Evolutionary conservation across 202 grass and related monocot species (phyloP), one percentile per base, ranked within the genome.

Genomic region (Setaria italica): DNA sequence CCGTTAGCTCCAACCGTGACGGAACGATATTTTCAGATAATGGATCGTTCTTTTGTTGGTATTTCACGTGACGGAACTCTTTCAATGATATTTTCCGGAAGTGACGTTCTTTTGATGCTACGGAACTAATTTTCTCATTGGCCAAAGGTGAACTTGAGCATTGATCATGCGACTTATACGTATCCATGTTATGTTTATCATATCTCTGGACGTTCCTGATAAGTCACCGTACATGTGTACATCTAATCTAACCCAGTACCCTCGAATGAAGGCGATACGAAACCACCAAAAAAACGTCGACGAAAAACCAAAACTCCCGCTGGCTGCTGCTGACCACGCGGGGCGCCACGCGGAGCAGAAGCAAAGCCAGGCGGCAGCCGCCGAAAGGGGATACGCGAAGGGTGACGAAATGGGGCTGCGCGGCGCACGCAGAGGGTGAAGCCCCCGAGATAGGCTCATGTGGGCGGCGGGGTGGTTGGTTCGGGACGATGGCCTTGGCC

Each of bases 301-400:
- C 10, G 17, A 20, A 34, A 64, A 20, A 12, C 16, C 72, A 20
- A 55, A 1, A 5, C 29, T 11, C 9, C 59, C 59, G n/a, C 0
- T 4, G 45, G 5, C 39, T 49, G 69, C 67, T 3, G 20, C 4
- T n/a, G 67, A 20, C 7, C 35, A 49, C 69, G 39, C 42, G 62
- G 16, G 34, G 16, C 11, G 67, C 75, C 81, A 84, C 81, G 68
- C 30, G 59, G 87, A 80, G 4, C 59, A 43, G 59, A 88, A 74
- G 50, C 81, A 39, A 49, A 41, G 5, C 39, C 39, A 41, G 39
- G 39, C 39, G 39, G 39, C 70, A 81, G 49, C 29, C 20, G 48
- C 59, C 14, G 57, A 63, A 21, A 50, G 0, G 14, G 67, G 14
- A 21, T 3, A 0, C 20, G n/a, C 51, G 15, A 7, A 10, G 17